Conservation (phyloP, 129 eudicot genomes). For the Chrysanthemum makinoi region DNA sequence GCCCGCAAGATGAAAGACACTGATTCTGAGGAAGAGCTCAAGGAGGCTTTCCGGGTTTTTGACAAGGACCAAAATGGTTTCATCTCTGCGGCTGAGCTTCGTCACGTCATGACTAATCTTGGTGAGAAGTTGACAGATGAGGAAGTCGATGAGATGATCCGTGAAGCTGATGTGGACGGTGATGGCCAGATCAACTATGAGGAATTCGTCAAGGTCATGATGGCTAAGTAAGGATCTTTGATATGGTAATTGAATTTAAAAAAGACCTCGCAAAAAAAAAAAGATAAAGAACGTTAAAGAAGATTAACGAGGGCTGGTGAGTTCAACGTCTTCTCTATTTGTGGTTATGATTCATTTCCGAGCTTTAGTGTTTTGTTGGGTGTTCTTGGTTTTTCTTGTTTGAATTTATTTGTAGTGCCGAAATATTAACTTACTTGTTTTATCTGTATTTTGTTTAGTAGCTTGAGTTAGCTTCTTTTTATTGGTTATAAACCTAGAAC, state of each 20-base stretch:
- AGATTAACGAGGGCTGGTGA: too few relatives aligned
- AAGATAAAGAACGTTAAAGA: constrained; percentile 7
- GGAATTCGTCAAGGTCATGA: constrained; percentile 85
- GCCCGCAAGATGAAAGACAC: constrained; percentile 83
- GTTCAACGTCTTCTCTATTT: constrained; percentile 19
- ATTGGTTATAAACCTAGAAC: constrained; percentile 39
- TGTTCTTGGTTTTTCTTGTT: constrained; percentile 35
- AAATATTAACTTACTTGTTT: constrained; percentile 45
- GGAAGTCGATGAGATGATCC: constrained; percentile 77
- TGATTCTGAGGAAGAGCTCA: constrained; percentile 79
- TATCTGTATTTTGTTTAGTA: constrained; percentile 35
- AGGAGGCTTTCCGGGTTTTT: constrained; percentile 70
- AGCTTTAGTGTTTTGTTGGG: constrained; percentile 38
- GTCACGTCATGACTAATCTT: constrained; percentile 81
- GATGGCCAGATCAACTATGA: constrained; percentile 90
- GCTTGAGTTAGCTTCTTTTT: constrained; percentile 35
- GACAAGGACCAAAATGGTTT: constrained; percentile 79
- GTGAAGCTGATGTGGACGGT: constrained; percentile 83
- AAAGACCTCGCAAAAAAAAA: constrained; percentile 11
- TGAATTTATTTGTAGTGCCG: constrained; percentile 47
- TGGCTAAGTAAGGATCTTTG: constrained; percentile 71
- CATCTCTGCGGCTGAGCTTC: constrained; percentile 73
- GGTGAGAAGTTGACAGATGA: constrained; percentile 81
- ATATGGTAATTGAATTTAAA: constrained; percentile 21
- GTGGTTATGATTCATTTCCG: constrained; percentile 40